These are phyloP conservation scores for Podaxis rugospora DNA, from an alignment of 768 basidiomycete species.

Conservation along the genomic window DNA sequence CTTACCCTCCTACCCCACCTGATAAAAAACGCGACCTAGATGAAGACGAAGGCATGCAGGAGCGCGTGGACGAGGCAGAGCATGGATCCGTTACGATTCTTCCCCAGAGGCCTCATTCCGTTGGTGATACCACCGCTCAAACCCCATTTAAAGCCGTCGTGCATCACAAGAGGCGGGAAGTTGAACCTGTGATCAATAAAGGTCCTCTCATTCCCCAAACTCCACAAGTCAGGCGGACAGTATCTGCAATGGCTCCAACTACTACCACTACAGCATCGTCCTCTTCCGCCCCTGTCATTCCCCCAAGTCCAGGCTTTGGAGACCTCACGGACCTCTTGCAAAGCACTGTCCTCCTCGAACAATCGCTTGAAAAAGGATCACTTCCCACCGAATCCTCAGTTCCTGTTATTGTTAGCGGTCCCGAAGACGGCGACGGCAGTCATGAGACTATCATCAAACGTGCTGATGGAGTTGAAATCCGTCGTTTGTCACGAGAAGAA, in stretches of 20 bases:
- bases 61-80: constrained; percentile 4
- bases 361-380: constrained; percentile 45
- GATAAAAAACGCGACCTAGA: constrained; percentile 14
- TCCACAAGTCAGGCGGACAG: constrained; percentile 11
- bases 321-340: constrained; percentile 53
- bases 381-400: constrained; percentile 31
- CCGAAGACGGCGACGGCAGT: constrained; percentile 11
- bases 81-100: constrained; percentile 14
- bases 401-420: constrained; percentile 4
- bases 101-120: constrained; percentile 17
- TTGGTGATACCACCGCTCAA: constrained; percentile 11
- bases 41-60: not conserved
- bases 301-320: constrained; percentile 40
- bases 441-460: constrained; percentile 16
- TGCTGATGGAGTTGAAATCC: constrained; percentile 12
- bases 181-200: not conserved
- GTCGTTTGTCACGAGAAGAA: constrained; percentile 15
- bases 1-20: constrained; percentile 34
- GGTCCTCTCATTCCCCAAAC: not conserved
- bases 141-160: constrained; percentile 53
- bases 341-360: constrained; percentile 56
- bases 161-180: constrained; percentile 48
- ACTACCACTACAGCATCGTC: constrained; percentile 18
- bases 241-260: constrained; percentile 14
- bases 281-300: constrained; percentile 17